Conservation (phyloP, 768 basidiomycete genomes). For the Hebeloma cylindrosporum region DNA sequence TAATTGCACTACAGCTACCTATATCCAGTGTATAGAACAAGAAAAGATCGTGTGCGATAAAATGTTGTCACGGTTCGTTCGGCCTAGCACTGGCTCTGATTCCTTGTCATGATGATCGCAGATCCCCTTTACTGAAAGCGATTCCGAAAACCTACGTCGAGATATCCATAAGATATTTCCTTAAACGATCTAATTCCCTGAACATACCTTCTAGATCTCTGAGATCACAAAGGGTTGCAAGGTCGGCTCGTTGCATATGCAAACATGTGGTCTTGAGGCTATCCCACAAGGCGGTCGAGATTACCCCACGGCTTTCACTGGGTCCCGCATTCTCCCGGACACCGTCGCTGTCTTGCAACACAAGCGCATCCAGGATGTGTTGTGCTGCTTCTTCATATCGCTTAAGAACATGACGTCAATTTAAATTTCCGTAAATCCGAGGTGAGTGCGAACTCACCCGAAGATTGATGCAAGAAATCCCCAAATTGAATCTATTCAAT, state of each 20-base stretch:
- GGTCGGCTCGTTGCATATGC: slow-evolving; percentile 76
- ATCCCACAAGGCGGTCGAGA: slow-evolving; percentile 82
- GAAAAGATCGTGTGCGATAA: slow-evolving; percentile 19
- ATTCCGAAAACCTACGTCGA: slow-evolving; percentile 27
- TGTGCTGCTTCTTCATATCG: slow-evolving; percentile 85
- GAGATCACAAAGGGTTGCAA: slow-evolving; percentile 70
- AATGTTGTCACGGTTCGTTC: too few relatives aligned
- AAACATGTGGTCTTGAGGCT: slow-evolving; percentile 81
- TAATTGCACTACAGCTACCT: slow-evolving; percentile 13
- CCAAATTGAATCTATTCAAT: slow-evolving; percentile 77
- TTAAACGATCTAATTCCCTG: not conserved
- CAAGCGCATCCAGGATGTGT: slow-evolving; percentile 85
- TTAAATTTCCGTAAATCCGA: slow-evolving; percentile 6
- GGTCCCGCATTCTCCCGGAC: slow-evolving; percentile 45
- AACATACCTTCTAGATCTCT: slow-evolving; percentile 66
- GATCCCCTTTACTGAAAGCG: slow-evolving; percentile 20
- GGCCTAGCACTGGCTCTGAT: slow-evolving; percentile 5
- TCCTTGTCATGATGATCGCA: slow-evolving; percentile 2
- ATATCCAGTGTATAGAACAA: slow-evolving; percentile 23
- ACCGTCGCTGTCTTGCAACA: slow-evolving; percentile 85
- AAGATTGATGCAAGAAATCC: slow-evolving; percentile 89
- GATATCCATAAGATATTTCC: slow-evolving; percentile 1
- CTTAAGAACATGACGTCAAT: slow-evolving; percentile 35
- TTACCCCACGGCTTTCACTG: slow-evolving; percentile 66
- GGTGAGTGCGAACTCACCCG: slow-evolving; percentile 47